These are phyloP conservation scores for Turnera subulata DNA, from an alignment of 345 rosid species.

Conservation along the genomic window DNA sequence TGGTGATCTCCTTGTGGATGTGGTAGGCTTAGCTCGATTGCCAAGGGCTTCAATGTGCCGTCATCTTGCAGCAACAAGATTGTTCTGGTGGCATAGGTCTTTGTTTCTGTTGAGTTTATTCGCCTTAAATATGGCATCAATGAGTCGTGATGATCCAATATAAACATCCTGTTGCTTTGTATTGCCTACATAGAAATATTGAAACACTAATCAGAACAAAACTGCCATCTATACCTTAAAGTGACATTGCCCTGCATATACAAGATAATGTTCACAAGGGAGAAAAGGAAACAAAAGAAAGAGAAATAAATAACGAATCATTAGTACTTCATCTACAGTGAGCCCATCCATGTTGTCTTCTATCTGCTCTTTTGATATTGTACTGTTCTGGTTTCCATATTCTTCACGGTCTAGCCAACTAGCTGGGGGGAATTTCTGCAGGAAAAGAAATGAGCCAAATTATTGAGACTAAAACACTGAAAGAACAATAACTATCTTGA, in stretches of 20 bases:
- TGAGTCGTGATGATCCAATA: constrained; percentile 78
- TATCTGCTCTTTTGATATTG: constrained; percentile 47
- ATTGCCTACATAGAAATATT: constrained; percentile 43
- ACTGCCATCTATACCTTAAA: neutral
- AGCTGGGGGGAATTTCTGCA: constrained; percentile 73
- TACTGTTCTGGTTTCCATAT: constrained; percentile 66
- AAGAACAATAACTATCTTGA: neutral
- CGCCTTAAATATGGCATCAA: constrained; percentile 63
- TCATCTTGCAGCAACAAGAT: constrained; percentile 63
- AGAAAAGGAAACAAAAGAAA: too few relatives aligned
- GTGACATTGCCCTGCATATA: too few relatives aligned
- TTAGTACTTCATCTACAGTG: constrained; percentile 44
- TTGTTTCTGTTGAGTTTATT: constrained; percentile 71
- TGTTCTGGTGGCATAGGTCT: constrained; percentile 82
- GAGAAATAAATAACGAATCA: neutral
- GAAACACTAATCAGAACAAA: neutral
- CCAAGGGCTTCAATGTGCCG: constrained; percentile 70
- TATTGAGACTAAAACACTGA: neutral
- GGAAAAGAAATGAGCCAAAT: neutral
- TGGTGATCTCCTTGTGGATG: constrained; percentile 68
- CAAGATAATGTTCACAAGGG: too few relatives aligned
- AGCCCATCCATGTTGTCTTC: constrained; percentile 62
- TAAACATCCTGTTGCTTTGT: constrained; percentile 48
- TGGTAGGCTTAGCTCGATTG: constrained; percentile 83
- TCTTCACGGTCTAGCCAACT: constrained; percentile 54